phyloP scores from a whole-genome alignment of 805 yeast genomes.

The Wickerhamiella cacticola region DNA sequence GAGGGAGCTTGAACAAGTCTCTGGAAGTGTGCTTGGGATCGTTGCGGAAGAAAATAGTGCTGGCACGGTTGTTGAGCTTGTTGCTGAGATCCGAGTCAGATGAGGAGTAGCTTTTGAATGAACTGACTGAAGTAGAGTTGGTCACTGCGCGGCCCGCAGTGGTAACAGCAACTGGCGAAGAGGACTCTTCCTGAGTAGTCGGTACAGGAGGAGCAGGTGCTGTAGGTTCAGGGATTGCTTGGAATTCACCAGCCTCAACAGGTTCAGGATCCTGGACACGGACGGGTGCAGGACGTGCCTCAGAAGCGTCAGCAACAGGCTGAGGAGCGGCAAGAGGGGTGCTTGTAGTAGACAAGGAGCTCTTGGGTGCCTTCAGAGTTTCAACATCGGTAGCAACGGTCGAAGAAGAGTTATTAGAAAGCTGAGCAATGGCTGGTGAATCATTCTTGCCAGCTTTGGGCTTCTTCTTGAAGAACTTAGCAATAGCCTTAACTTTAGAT shows the following conservation, averaged over 20 bases:
- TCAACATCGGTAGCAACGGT: background rate
- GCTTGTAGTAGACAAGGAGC: background rate
- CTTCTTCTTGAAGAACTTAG: constrained; percentile 10
- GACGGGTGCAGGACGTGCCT: background rate
- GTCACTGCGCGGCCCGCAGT: too few species aligned
- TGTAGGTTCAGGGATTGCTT: background rate
- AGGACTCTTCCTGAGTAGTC: too few species aligned
- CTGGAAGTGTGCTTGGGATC: background rate
- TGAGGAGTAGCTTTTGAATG: background rate
- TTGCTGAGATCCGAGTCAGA: constrained; percentile 2
- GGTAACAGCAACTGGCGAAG: background rate
- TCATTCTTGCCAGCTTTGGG: constrained; percentile 6
- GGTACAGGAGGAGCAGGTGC: background rate
- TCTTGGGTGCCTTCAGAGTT: background rate
- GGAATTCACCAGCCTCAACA: background rate
- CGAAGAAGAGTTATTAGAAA: background rate
- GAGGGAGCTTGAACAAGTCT: background rate
- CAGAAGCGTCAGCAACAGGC: background rate
- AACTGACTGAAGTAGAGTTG: background rate
- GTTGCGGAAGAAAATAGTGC: constrained; percentile 8
- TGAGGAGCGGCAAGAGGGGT: background rate
- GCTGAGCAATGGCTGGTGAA: background rate
- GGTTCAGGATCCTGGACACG: background rate
- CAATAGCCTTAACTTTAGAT: constrained; percentile 7
- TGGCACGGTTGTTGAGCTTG: constrained; percentile 7